A percentile compares a stretch with the other conserved stretches of the same genome.
These are phyloP conservation scores for Botrytis pseudocinerea DNA, from an alignment of 2,329 filamentous ascomycete genomes.

Conservation along the genomic window DNA sequence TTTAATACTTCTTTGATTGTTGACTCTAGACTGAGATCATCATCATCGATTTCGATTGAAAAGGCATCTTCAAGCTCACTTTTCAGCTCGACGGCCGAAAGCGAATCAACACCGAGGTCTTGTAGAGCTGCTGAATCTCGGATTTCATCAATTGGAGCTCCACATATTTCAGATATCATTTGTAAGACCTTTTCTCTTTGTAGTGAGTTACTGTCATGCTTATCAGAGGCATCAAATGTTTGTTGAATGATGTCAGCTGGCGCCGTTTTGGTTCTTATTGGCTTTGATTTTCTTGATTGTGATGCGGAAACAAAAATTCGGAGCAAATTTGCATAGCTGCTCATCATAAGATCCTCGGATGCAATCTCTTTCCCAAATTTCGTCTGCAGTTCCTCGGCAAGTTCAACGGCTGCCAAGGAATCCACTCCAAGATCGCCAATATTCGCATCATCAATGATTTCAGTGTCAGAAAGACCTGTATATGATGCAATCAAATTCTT, in stretches of 20 bases:
- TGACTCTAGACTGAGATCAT: conserved; percentile 4
- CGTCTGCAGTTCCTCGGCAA: conserved; percentile 39
- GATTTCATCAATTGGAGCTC: conserved; percentile 1
- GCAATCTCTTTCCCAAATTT: conserved; percentile 33
- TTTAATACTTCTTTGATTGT: conserved; percentile 9
- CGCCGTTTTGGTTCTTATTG: too few species aligned
- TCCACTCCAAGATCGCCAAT: conserved; percentile 44
- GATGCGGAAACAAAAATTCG: background rate
- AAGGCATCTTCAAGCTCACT: conserved; percentile 4
- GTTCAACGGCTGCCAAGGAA: conserved; percentile 43
- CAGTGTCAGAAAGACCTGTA: conserved; percentile 7
- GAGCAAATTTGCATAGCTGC: background rate
- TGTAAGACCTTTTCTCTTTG: background rate
- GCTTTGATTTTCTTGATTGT: background rate
- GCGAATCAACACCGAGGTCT: conserved; percentile 15
- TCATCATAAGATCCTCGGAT: conserved; percentile 2
- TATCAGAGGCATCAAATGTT: background rate
- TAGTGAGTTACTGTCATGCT: too few species aligned
- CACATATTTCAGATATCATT: background rate
- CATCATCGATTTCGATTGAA: background rate
- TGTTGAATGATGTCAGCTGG: background rate
- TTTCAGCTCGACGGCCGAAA: conserved; percentile 5
- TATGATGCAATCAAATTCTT: conserved; percentile 5
- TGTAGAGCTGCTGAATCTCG: background rate
- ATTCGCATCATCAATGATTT: conserved; percentile 31